A percentile compares a stretch with the other conserved stretches of the same genome.
Conservation (phyloP, 1,284 basidiomycete species). For the Neonothopanus nambi region DNA sequence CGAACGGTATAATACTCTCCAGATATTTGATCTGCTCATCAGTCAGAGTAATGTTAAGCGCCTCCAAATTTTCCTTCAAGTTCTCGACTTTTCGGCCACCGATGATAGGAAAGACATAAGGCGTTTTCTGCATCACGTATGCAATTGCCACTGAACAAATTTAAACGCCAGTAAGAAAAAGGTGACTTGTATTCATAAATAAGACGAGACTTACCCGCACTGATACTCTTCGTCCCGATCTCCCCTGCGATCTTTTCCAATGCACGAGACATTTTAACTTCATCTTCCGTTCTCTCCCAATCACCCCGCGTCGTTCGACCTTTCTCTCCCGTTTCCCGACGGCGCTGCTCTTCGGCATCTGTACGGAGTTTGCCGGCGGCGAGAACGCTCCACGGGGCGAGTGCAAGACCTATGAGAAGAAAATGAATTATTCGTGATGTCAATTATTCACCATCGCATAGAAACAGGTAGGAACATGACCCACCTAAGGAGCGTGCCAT, state of each 20-base stretch:
- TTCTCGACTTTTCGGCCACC: constrained; percentile 46
- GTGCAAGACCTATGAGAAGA: neutral
- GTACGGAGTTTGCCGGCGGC: neutral
- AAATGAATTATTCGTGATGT: neutral
- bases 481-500: constrained; percentile 36
- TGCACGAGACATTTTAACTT: constrained; percentile 23
- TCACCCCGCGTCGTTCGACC: constrained; percentile 13
- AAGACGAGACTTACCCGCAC: neutral
- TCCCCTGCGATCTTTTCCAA: constrained; percentile 9
- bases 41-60: constrained; percentile 37
- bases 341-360: constrained; percentile 1
- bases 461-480: too few species aligned
- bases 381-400: constrained; percentile 4
- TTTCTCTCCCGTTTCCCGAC: constrained; percentile 17
- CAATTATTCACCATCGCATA: too few species aligned
- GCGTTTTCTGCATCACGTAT: constrained; percentile 1
- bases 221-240: constrained; percentile 1
- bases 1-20: constrained; percentile 36
- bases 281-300: constrained; percentile 26
- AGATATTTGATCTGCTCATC: constrained; percentile 38
- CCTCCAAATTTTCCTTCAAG: constrained; percentile 39
- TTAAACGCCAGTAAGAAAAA: too few species aligned
- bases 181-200: too few species aligned
- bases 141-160: neutral
- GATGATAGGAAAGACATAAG: constrained; percentile 23